phyloP scores from a whole-genome alignment of 139 green algal genomes.

The Coelastrella sp. region DNA sequence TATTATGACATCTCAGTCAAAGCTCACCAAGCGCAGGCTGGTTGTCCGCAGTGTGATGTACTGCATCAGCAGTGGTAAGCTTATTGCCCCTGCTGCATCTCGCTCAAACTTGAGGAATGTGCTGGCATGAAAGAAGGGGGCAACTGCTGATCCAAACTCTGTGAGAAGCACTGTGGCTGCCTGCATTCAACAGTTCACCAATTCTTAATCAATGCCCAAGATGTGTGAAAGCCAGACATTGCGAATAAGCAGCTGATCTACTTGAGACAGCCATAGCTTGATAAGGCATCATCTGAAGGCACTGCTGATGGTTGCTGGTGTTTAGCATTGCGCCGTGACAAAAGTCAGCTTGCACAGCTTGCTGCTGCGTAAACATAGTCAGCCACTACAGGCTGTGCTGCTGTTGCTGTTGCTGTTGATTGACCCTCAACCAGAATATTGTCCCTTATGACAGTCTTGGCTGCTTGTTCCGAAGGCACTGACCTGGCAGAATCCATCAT shows the following conservation, averaged over 20 bases:
- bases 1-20: no score
- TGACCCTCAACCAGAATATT: not conserved
- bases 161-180: not conserved
- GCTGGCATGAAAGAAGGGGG: slow-evolving; percentile 69
- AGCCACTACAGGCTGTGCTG: not conserved
- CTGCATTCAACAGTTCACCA: not conserved
- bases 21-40: slow-evolving; percentile 66
- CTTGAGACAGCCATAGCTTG: not conserved
- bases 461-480: no score
- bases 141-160: slow-evolving; percentile 52
- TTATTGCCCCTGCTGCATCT: slow-evolving; percentile 67
- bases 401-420: not conserved
- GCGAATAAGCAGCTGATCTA: not conserved
- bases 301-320: no score
- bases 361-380: no score
- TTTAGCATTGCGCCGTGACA: no score
- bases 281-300: no score
- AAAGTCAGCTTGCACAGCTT: no score
- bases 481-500: slow-evolving; percentile 77
- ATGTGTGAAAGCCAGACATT: no score
- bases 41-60: slow-evolving; percentile 65
- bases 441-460: no score
- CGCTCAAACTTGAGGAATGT: slow-evolving; percentile 71
- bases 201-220: no score
- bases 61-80: slow-evolving; percentile 61